phyloP scores from a whole-genome alignment of 306 rosid genomes.

The Lotus japonicus region DNA sequence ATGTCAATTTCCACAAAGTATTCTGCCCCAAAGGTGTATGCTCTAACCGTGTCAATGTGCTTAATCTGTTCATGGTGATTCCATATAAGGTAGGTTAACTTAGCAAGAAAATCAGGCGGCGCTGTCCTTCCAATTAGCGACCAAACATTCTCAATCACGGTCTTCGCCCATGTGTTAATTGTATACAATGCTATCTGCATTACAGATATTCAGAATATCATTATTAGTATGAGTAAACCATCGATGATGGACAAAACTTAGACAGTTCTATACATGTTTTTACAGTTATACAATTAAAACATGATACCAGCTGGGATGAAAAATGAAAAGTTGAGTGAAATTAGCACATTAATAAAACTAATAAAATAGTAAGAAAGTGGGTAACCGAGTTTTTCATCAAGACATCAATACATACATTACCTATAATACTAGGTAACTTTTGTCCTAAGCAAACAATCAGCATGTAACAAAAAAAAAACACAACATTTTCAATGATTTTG shows the following conservation, averaged over 20 bases:
- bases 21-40: constrained; percentile 66
- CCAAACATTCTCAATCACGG: constrained; percentile 67
- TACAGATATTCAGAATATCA: background rate
- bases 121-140: constrained; percentile 72
- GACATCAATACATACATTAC: too few species aligned
- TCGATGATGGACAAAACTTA: background rate
- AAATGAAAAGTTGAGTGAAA: too few species aligned
- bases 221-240: background rate
- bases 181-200: constrained; percentile 79
- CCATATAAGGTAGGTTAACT: constrained; percentile 73
- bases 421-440: too few species aligned
- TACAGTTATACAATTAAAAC: too few species aligned
- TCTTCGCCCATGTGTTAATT: constrained; percentile 67
- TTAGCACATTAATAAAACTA: too few species aligned
- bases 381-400: too few species aligned
- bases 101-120: constrained; percentile 67
- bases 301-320: too few species aligned
- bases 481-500: background rate
- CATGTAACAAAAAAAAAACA: background rate
- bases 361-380: too few species aligned
- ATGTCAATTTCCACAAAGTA: constrained; percentile 88
- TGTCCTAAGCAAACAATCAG: background rate
- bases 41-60: constrained; percentile 84
- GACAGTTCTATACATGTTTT: too few species aligned
- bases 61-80: constrained; percentile 66